Evolutionary conservation across 345 rosid genomes (phyloP).

Genomic region (Salix exigua): DNA sequence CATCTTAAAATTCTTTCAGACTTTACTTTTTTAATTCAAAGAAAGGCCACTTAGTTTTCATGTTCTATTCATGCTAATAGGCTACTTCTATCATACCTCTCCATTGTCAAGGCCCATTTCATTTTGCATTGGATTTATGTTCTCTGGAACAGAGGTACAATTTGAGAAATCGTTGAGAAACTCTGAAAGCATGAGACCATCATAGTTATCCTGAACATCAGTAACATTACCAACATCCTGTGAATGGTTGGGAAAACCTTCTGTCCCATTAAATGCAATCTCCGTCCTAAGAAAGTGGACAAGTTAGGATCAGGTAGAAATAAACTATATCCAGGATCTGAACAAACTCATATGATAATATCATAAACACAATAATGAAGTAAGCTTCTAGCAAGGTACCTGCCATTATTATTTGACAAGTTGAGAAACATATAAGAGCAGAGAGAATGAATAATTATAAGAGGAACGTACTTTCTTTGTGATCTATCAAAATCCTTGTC

Average conservation of each 20-base stretch:
- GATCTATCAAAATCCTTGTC: slow-evolving; percentile 45
- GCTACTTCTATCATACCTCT: slow-evolving; percentile 51
- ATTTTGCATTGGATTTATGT: slow-evolving; percentile 46
- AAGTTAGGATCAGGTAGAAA: slow-evolving; percentile 11
- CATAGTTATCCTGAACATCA: slow-evolving; percentile 68
- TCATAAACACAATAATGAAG: slow-evolving; percentile 1
- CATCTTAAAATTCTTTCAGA: not conserved
- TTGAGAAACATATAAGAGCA: not conserved
- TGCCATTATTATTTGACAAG: not conserved
- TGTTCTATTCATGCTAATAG: not conserved
- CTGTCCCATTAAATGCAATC: slow-evolving; percentile 41
- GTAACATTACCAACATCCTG: slow-evolving; percentile 42
- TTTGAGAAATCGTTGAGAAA: slow-evolving; percentile 55
- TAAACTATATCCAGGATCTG: not conserved
- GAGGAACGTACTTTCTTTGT: slow-evolving; percentile 55
- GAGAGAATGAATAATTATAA: not conserved
- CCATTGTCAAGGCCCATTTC: slow-evolving; percentile 54
- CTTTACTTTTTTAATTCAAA: too few species aligned
- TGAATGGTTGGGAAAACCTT: slow-evolving; percentile 36
- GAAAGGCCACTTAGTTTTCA: not conserved
- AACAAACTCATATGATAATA: not conserved
- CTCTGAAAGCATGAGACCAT: slow-evolving; percentile 78
- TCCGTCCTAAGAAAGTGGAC: slow-evolving; percentile 54
- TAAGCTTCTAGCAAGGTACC: not conserved
- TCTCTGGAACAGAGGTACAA: slow-evolving; percentile 50